Conservation (phyloP, 2,329 filamentous ascomycete species). For the Hymenoscyphus scutula region DNA sequence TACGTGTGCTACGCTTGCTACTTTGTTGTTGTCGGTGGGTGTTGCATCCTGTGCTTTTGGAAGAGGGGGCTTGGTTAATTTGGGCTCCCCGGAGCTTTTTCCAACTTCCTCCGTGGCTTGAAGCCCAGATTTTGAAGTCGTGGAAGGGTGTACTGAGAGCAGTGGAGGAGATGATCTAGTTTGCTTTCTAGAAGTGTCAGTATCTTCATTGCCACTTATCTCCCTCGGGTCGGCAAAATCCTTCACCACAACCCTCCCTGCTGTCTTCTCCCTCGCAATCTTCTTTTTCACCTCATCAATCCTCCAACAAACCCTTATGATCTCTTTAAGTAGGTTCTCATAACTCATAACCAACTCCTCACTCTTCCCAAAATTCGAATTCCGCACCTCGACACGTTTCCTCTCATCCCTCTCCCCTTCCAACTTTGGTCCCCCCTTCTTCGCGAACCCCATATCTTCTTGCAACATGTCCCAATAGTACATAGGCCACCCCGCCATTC, state of each 20-base stretch:
- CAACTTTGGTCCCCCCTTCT: background rate
- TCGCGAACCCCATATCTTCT: background rate
- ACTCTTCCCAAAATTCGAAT: background rate
- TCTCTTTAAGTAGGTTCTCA: background rate
- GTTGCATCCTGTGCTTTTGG: background rate
- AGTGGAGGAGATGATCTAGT: background rate
- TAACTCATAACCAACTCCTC: background rate
- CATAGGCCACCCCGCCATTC: background rate
- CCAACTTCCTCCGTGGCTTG: background rate
- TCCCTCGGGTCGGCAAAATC: background rate
- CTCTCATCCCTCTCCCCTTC: background rate
- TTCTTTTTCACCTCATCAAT: background rate
- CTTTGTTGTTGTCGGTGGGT: background rate
- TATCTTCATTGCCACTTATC: background rate
- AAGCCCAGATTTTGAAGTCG: background rate
- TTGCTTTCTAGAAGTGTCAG: background rate
- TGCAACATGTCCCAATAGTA: conserved; percentile 3
- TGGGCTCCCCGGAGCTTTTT: background rate
- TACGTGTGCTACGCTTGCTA: background rate
- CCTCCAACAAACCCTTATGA: background rate
- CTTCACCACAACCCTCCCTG: background rate
- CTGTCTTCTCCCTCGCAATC: background rate
- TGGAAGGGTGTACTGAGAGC: background rate
- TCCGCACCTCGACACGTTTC: background rate
- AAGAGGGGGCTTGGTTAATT: background rate